A percentile compares a stretch with the other conserved stretches of the same genome.
phyloP scores from a whole-genome alignment of 352 stramenopile genomes.

The Globisporangium cystogenes region DNA sequence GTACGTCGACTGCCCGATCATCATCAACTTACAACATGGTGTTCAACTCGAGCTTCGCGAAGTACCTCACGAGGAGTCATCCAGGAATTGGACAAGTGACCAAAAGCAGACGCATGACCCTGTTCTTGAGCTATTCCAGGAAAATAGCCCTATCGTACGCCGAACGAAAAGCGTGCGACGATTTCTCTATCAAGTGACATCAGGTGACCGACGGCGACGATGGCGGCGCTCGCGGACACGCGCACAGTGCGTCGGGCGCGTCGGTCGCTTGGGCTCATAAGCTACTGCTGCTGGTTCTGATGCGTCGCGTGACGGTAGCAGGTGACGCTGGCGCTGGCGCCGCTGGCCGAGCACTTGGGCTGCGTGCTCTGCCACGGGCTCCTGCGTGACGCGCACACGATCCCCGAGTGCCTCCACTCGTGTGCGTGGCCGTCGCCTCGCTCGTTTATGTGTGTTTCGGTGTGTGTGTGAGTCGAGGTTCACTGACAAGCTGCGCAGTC shows the following conservation, averaged over 20 bases:
- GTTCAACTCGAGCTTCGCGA: no score
- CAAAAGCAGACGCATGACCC: no score
- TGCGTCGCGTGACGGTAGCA: conserved; percentile 9
- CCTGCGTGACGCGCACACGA: conserved; percentile 71
- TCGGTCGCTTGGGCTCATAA: neutral
- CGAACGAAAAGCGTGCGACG: no score
- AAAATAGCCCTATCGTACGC: no score
- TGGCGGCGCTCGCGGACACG: conserved; percentile 18
- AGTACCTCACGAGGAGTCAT: no score
- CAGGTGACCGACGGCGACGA: neutral
- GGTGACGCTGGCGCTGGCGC: conserved; percentile 43
- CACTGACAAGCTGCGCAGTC: conserved; percentile 28
- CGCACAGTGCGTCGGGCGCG: conserved; percentile 17
- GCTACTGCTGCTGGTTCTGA: neutral
- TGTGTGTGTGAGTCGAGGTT: no score
- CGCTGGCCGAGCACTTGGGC: conserved; percentile 58
- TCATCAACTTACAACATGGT: no score
- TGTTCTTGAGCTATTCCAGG: no score
- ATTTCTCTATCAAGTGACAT: no score
- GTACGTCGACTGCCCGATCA: no score
- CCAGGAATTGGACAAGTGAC: no score
- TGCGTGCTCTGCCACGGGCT: conserved; percentile 66
- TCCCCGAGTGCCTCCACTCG: conserved; percentile 78
- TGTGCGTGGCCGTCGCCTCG: conserved; percentile 31
- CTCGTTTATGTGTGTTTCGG: no score